Percentiles rank a stretch among this genome's conserved stretches.
Conservation (phyloP, 768 basidiomycete species). For the Kwoniella heveanensis region DNA sequence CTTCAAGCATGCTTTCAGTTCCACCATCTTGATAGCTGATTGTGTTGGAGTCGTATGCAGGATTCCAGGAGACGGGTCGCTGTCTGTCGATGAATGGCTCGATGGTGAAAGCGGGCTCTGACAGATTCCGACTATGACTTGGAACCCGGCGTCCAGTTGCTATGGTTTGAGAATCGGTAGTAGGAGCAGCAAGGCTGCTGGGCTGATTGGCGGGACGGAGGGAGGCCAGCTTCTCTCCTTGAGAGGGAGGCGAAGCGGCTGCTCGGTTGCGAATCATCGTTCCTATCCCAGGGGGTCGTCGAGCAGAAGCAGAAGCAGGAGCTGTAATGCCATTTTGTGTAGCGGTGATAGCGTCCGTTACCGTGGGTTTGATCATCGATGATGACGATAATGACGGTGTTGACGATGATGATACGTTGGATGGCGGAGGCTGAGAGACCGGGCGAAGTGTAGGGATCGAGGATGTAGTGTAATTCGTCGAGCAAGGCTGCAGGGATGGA, state of each 20-base stretch:
- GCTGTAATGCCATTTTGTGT: no score
- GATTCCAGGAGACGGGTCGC: not conserved
- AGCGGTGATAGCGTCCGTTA: no score
- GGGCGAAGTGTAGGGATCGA: not conserved
- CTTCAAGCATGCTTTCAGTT: not conserved
- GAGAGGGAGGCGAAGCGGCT: not conserved
- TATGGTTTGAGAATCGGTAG: no score
- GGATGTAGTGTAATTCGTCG: not conserved
- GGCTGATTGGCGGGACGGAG: not conserved
- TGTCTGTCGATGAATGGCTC: not conserved
- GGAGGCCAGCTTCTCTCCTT: not conserved
- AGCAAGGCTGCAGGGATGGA: not conserved
- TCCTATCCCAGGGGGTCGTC: not conserved
- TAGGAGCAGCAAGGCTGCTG: not conserved
- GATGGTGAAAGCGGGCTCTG: not conserved
- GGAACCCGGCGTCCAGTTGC: no score
- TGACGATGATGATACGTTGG: not conserved
- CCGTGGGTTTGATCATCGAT: no score
- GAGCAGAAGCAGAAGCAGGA: not conserved
- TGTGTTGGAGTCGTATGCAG: no score
- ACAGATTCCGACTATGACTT: not conserved
- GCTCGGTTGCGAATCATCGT: slow-evolving; percentile 3
- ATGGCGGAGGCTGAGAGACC: not conserved
- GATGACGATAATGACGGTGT: no score
- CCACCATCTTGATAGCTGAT: no score